These are phyloP conservation scores for Avicennia marina DNA, from an alignment of 257 asterid genomes.

Conservation along the genomic window DNA sequence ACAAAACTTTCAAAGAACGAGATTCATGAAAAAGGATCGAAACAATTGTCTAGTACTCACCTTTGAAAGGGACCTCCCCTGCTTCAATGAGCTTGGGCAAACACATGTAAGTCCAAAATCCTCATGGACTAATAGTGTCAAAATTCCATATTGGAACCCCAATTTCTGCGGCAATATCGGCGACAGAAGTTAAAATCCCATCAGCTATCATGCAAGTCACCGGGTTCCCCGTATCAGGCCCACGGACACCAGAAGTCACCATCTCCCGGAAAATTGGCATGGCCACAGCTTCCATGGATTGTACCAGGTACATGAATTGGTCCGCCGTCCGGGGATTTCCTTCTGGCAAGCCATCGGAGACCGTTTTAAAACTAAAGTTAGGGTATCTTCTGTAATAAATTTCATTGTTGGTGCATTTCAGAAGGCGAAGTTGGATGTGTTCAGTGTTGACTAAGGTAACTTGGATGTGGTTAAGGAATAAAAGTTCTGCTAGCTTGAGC, in stretches of 20 bases:
- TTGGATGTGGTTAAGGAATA: slow-evolving; percentile 27
- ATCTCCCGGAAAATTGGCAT: slow-evolving; percentile 32
- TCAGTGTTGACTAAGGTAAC: slow-evolving; percentile 71
- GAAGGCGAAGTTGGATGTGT: slow-evolving; percentile 47
- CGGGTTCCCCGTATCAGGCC: too few relatives aligned
- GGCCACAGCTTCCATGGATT: slow-evolving; percentile 29
- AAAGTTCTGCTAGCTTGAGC: slow-evolving; percentile 54
- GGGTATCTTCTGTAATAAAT: slow-evolving; percentile 31
- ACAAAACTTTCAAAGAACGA: too few relatives aligned
- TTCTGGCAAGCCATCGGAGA: slow-evolving; percentile 55
- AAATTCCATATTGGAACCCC: too few relatives aligned
- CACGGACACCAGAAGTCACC: slow-evolving; percentile 14
- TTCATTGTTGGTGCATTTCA: neutral
- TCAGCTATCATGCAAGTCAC: too few relatives aligned
- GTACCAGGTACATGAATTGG: slow-evolving; percentile 24
- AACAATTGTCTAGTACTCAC: too few relatives aligned
- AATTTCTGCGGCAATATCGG: too few relatives aligned
- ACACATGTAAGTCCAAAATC: too few relatives aligned
- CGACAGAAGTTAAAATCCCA: too few relatives aligned
- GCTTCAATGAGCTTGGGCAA: too few relatives aligned
- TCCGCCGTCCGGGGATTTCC: slow-evolving; percentile 34
- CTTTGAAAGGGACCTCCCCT: too few relatives aligned
- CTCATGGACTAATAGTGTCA: too few relatives aligned
- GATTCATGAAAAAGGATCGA: too few relatives aligned
- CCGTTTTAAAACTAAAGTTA: slow-evolving; percentile 26